Conservation (phyloP, 306 rosid genomes). For the Ochetophila trinervis region DNA sequence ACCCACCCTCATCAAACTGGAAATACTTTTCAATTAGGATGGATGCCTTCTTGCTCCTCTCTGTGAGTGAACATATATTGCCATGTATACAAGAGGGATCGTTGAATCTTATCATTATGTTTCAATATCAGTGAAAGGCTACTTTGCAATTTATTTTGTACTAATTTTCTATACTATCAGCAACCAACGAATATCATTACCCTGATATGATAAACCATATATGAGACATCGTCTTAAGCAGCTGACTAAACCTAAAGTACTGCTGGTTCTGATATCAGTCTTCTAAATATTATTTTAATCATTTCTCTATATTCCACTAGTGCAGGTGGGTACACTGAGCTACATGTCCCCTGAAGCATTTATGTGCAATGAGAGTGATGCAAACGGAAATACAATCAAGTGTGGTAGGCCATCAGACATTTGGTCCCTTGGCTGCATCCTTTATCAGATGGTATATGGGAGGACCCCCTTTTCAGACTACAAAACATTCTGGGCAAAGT, state of each 20-base stretch:
- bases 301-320: conserved; percentile 3
- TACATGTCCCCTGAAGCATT: conserved; percentile 99
- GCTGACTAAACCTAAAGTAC: not conserved
- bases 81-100: conserved; percentile 4
- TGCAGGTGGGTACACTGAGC: conserved; percentile 88
- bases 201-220: not conserved
- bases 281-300: not conserved
- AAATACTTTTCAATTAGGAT: not conserved
- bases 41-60: conserved; percentile 4
- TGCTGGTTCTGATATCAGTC: not conserved
- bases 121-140: not conserved
- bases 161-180: too few relatives aligned
- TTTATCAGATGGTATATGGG: conserved; percentile 95
- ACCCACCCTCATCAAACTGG: not conserved
- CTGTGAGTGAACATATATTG: not conserved
- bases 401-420: conserved; percentile 95
- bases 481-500: conserved; percentile 93
- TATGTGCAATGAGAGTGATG: conserved; percentile 89
- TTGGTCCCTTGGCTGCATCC: conserved; percentile 97
- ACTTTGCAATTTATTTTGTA: not conserved
- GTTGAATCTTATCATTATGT: not conserved
- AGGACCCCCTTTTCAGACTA: conserved; percentile 87
- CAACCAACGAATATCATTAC: too few relatives aligned
- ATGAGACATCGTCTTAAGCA: not conserved
- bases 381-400: conserved; percentile 77